Percentiles rank a stretch among this genome's conserved stretches.
These are phyloP conservation scores for Bryopsis sp. DNA, from an alignment of 139 green algal genomes.

Conservation along the genomic window DNA sequence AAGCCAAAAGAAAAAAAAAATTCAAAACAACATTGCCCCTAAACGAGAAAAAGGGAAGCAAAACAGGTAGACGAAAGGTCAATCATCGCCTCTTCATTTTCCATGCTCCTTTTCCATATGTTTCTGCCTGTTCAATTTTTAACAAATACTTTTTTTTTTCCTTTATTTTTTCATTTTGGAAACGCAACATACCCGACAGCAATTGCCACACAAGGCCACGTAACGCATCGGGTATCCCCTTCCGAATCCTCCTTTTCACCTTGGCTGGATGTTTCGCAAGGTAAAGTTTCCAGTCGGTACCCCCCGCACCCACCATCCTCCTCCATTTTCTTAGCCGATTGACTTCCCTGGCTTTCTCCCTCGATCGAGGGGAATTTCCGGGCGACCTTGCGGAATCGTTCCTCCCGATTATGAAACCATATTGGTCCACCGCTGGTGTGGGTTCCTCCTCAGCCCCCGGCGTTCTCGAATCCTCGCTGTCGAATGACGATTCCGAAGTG, in stretches of 20 bases:
- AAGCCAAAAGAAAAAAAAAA: too few species aligned
- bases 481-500: not conserved
- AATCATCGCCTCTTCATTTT: too few species aligned
- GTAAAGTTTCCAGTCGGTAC: conserved; percentile 32
- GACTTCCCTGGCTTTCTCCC: not conserved
- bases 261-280: conserved; percentile 25
- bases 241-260: conserved; percentile 49
- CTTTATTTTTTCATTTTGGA: too few species aligned
- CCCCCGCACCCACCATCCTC: conserved; percentile 15
- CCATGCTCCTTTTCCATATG: too few species aligned
- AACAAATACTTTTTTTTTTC: too few species aligned
- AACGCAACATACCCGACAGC: conserved; percentile 45
- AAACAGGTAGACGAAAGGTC: too few species aligned
- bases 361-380: not conserved
- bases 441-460: not conserved
- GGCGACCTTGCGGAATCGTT: not conserved
- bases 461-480: not conserved
- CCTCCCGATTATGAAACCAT: not conserved
- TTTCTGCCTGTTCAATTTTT: too few species aligned
- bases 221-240: conserved; percentile 54
- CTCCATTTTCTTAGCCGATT: conserved; percentile 16
- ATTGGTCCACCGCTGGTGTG: not conserved
- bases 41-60: too few species aligned
- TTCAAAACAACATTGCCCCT: too few species aligned
- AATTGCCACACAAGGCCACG: conserved; percentile 51